Evolutionary conservation across 306 rosid species (phyloP).

Genomic region (Nissolia schottii): DNA sequence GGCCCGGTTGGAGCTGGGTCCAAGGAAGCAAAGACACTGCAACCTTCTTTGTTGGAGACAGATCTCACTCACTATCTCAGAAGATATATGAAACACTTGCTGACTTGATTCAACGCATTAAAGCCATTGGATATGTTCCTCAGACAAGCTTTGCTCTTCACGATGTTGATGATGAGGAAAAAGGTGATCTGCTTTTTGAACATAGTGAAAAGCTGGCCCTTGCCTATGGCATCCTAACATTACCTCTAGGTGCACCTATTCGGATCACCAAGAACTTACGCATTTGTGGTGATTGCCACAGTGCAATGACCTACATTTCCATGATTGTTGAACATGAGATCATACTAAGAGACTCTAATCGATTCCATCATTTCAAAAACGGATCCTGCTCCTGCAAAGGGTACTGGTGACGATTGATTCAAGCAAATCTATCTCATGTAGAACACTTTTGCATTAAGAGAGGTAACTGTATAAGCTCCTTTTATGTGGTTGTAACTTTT

Average conservation of each 20-base stretch:
- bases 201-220: conserved; percentile 95
- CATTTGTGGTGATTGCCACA: conserved; percentile 78
- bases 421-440: conserved; percentile 2
- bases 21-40: conserved; percentile 61
- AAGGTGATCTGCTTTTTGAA: conserved; percentile 68
- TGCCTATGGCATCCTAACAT: conserved; percentile 66
- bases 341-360: conserved; percentile 81
- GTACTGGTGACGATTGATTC: conserved; percentile 55
- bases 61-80: conserved; percentile 55
- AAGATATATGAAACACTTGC: conserved; percentile 52
- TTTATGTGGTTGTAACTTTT: too few species aligned
- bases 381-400: conserved; percentile 80
- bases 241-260: conserved; percentile 44
- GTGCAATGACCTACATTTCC: conserved; percentile 69
- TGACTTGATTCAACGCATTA: conserved; percentile 61
- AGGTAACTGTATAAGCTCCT: neutral
- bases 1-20: conserved; percentile 90
- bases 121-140: conserved; percentile 73
- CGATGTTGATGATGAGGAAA: conserved; percentile 89
- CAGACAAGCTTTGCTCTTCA: conserved; percentile 79
- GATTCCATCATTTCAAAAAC: conserved; percentile 84
- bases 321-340: conserved; percentile 67
- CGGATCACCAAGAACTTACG: conserved; percentile 74
- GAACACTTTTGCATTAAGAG: neutral
- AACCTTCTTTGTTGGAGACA: conserved; percentile 78